These are phyloP conservation scores for Pichia manshurica DNA, from an alignment of 805 yeast genomes.

Conservation along the genomic window DNA sequence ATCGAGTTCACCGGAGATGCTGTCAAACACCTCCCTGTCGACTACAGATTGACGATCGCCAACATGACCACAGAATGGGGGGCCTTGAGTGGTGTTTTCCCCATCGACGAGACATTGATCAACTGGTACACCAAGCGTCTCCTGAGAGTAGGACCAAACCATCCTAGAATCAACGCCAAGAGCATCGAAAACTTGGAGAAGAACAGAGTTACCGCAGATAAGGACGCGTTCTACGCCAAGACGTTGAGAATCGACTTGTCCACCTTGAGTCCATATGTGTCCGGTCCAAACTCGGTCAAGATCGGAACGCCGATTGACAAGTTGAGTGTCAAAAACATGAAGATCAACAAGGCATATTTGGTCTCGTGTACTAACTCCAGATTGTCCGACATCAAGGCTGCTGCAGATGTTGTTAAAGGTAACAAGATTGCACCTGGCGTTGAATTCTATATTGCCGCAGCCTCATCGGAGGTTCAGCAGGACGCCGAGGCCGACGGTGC, in stretches of 20 bases:
- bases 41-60: constrained; percentile 87
- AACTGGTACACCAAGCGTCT: constrained; percentile 71
- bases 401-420: constrained; percentile 82
- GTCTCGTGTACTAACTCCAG: constrained; percentile 98
- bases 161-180: constrained; percentile 70
- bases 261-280: constrained; percentile 78
- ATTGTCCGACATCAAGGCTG: constrained; percentile 86
- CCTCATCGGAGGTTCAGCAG: constrained; percentile 85
- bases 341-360: constrained; percentile 87
- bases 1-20: constrained; percentile 89
- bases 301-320: constrained; percentile 74
- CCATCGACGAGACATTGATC: constrained; percentile 78
- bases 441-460: constrained; percentile 96
- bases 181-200: constrained; percentile 48
- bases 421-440: constrained; percentile 83
- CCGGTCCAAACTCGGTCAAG: constrained; percentile 98
- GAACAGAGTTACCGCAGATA: constrained; percentile 50
- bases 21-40: constrained; percentile 61
- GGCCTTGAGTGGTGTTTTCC: constrained; percentile 93
- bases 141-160: constrained; percentile 40
- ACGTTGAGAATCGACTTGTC: constrained; percentile 74
- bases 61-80: constrained; percentile 99
- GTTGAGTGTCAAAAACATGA: constrained; percentile 64
- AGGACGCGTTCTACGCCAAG: constrained; percentile 83
- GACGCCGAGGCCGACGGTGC: constrained; percentile 91